phyloP scores from a whole-genome alignment of 345 rosid genomes.

The Abelmoschus esculentus region DNA sequence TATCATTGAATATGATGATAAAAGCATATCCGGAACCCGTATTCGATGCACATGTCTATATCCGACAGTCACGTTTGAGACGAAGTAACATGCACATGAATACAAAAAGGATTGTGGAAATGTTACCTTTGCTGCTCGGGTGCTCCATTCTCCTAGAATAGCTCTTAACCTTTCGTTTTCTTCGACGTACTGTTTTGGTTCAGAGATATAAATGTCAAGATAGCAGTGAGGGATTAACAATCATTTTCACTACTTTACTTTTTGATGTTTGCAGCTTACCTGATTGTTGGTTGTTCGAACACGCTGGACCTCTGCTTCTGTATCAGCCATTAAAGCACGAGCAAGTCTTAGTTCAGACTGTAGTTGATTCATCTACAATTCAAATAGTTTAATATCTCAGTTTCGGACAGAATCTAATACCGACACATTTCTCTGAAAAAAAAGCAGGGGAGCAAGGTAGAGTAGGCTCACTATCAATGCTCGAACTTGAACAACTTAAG shows the following conservation, averaged over 20 bases:
- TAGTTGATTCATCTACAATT: slow-evolving; percentile 71
- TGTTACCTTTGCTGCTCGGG: slow-evolving; percentile 83
- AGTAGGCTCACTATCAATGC: not conserved
- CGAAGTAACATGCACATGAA: not conserved
- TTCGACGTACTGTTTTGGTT: slow-evolving; percentile 58
- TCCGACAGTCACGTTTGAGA: not conserved
- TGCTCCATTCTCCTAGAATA: slow-evolving; percentile 86
- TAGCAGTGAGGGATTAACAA: not conserved
- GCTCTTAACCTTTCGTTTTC: slow-evolving; percentile 93
- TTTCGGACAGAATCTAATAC: not conserved
- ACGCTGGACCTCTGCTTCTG: slow-evolving; percentile 72
- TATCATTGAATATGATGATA: no score
- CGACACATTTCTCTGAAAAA: not conserved
- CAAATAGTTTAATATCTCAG: slow-evolving; percentile 9
- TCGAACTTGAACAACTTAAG: not conserved
- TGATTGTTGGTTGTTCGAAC: slow-evolving; percentile 72
- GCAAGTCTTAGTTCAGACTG: slow-evolving; percentile 90
- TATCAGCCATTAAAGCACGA: slow-evolving; percentile 79
- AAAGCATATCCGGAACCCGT: no score
- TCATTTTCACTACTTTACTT: not conserved
- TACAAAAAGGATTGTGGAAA: not conserved
- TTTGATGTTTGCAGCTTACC: slow-evolving; percentile 28
- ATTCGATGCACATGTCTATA: not conserved
- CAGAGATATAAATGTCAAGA: not conserved
- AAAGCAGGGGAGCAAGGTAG: not conserved